Evolutionary conservation across 176 grass and related monocot genomes (phyloP).

Genomic region (Miscanthus lutarioriparius): DNA sequence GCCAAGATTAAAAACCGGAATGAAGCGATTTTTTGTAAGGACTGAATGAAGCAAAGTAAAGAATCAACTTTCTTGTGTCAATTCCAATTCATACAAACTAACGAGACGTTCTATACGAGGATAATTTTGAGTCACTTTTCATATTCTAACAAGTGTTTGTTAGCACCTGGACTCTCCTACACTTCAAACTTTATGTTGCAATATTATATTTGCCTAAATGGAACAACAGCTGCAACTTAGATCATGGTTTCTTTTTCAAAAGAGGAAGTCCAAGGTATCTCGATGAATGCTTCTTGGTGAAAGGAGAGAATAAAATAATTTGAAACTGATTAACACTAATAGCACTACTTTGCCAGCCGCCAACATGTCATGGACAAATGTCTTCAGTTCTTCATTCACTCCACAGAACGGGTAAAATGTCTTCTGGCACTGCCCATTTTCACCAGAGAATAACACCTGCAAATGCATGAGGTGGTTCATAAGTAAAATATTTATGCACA

Average conservation of each 20-base stretch:
- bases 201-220: neutral
- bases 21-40: neutral
- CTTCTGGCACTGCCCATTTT: slow-evolving; percentile 65
- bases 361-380: slow-evolving; percentile 80
- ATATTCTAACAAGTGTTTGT: neutral
- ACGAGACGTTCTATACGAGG: neutral
- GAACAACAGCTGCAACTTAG: neutral
- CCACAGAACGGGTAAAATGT: slow-evolving; percentile 88
- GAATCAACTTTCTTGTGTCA: neutral
- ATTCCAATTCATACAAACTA: neutral
- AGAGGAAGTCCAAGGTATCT: neutral
- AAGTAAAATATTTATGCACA: neutral
- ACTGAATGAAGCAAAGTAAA: neutral
- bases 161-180: neutral
- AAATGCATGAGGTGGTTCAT: slow-evolving; percentile 24
- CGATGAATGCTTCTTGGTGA: neutral
- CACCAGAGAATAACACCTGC: slow-evolving; percentile 67
- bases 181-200: neutral
- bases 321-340: neutral
- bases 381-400: slow-evolving; percentile 90
- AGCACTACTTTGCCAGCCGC: slow-evolving; percentile 56
- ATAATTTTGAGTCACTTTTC: neutral
- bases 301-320: neutral
- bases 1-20: neutral
- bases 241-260: neutral